These are phyloP conservation scores for Aegle marmelos DNA, from an alignment of 345 rosid species.

Conservation along the genomic window DNA sequence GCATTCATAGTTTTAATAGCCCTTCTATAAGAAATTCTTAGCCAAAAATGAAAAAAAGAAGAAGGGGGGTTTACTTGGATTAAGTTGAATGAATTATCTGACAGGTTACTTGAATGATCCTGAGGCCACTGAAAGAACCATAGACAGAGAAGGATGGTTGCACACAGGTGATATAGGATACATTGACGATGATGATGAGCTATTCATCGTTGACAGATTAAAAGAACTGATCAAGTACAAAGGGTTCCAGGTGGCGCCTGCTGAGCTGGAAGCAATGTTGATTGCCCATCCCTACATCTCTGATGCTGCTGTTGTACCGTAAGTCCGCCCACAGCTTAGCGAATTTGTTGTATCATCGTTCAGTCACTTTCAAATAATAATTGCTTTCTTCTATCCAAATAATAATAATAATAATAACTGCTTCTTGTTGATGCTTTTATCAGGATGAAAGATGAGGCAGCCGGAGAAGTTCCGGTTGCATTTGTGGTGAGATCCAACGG, in stretches of 20 bases:
- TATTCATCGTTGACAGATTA: conserved; percentile 57
- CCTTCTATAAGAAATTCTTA: too few species aligned
- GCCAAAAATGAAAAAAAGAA: too few species aligned
- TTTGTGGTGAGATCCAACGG: conserved; percentile 64
- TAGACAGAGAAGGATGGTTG: conserved; percentile 62
- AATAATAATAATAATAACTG: neutral
- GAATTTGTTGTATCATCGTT: neutral
- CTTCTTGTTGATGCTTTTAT: neutral
- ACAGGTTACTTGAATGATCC: conserved; percentile 59
- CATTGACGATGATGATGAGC: conserved; percentile 58
- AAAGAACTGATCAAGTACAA: conserved; percentile 67
- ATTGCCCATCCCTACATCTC: conserved; percentile 45
- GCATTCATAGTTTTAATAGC: too few species aligned
- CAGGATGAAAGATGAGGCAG: conserved; percentile 84
- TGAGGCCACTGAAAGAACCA: conserved; percentile 45
- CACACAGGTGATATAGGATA: conserved; percentile 64
- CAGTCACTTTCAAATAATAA: neutral
- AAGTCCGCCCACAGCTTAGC: conserved; percentile 11
- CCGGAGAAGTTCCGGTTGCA: conserved; percentile 82
- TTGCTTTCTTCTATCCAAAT: too few species aligned
- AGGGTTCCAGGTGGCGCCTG: conserved; percentile 73
- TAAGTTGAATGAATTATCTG: neutral
- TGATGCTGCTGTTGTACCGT: conserved; percentile 73
- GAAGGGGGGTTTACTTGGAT: neutral
- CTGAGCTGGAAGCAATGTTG: conserved; percentile 62